Percentiles rank a stretch among this genome's conserved stretches.
phyloP scores from a whole-genome alignment of 179 eudicot species.

The Drosera spatulata region DNA sequence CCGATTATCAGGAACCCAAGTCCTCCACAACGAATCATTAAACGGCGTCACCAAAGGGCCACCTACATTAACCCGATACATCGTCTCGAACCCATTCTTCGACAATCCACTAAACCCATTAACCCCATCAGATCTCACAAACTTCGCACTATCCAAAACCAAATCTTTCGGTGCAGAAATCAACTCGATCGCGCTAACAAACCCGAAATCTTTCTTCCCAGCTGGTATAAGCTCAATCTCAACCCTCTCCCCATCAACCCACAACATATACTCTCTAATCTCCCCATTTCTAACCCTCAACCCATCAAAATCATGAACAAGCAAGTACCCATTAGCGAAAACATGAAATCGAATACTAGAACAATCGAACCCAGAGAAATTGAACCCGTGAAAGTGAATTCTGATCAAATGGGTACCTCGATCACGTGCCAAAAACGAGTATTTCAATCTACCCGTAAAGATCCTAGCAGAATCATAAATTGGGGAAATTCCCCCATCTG shows the following conservation, averaged over 20 bases:
- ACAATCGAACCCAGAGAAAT: constrained; percentile 14
- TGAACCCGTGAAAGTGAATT: constrained; percentile 46
- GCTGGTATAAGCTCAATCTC: constrained; percentile 48
- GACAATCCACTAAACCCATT: constrained; percentile 32
- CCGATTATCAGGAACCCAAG: constrained; percentile 67
- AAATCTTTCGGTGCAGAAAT: constrained; percentile 84
- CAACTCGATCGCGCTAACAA: constrained; percentile 77
- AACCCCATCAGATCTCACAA: constrained; percentile 28
- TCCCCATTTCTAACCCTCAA: constrained; percentile 10
- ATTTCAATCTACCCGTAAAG: constrained; percentile 36
- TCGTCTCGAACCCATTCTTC: constrained; percentile 47
- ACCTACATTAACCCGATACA: constrained; percentile 68
- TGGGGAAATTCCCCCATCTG: constrained; percentile 13
- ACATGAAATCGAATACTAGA: constrained; percentile 51
- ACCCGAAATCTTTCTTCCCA: constrained; percentile 38
- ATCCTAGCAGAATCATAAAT: constrained; percentile 48
- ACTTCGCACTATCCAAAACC: constrained; percentile 41
- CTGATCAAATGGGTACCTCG: constrained; percentile 65
- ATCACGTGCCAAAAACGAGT: constrained; percentile 35
- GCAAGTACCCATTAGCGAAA: constrained; percentile 42
- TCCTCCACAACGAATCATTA: constrained; percentile 87
- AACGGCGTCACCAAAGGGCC: constrained; percentile 82
- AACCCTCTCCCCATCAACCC: constrained; percentile 46
- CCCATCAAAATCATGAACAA: constrained; percentile 40
- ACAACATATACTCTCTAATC: constrained; percentile 53